Evolutionary conservation across 179 eudicot genomes (phyloP).

Genomic region (Sideroxylon spinosum): DNA sequence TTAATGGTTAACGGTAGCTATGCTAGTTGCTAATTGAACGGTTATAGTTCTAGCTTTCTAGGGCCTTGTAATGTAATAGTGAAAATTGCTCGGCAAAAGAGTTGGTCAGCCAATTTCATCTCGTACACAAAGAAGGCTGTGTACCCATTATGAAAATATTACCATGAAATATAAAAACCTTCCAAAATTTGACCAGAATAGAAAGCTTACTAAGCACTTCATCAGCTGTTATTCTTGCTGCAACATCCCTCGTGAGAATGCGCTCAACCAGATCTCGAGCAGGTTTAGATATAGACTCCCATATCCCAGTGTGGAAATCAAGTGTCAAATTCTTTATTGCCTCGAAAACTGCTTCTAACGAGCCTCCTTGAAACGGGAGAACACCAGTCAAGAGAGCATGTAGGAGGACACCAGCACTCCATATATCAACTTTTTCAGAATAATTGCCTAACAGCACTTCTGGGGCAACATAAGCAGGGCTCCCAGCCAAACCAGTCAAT

Average conservation of each 20-base stretch:
- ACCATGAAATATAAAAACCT: neutral
- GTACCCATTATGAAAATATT: neutral
- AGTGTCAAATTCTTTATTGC: conserved; percentile 68
- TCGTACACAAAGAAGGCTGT: neutral
- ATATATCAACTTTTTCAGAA: conserved; percentile 81
- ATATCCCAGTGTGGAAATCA: conserved; percentile 58
- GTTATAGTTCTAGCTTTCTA: neutral
- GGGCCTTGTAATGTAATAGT: neutral
- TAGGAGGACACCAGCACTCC: conserved; percentile 93
- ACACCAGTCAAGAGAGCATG: conserved; percentile 79
- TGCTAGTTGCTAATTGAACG: neutral
- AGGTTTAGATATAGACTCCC: conserved; percentile 79
- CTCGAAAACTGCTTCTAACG: conserved; percentile 76
- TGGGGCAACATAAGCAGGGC: conserved; percentile 97
- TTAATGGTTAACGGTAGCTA: neutral
- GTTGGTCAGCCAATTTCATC: conserved; percentile 7
- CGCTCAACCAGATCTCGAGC: conserved; percentile 76
- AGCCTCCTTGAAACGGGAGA: conserved; percentile 83
- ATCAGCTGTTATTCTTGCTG: conserved; percentile 60
- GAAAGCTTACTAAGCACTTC: conserved; percentile 69
- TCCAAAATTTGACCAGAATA: neutral
- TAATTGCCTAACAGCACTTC: conserved; percentile 75
- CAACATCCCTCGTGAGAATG: conserved; percentile 75
- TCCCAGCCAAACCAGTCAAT: conserved; percentile 83
- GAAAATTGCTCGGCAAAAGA: neutral